Evolutionary conservation across 2,329 filamentous ascomycete species (phyloP).

Genomic region (Ceratocystis variospora): DNA sequence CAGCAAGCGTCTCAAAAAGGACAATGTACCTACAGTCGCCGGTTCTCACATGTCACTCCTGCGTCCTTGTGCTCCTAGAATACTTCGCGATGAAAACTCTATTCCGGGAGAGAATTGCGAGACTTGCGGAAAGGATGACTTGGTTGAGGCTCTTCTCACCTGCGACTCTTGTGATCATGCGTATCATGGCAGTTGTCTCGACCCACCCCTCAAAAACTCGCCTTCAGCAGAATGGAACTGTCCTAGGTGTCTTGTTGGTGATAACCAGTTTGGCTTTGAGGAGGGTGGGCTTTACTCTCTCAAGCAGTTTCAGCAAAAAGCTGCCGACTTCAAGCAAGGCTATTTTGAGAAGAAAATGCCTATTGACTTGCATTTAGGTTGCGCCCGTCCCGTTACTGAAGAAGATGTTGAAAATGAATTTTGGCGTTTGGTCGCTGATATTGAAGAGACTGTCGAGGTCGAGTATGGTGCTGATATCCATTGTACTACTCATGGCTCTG

Average conservation of each 20-base stretch:
- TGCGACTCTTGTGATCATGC: slow-evolving; percentile 89
- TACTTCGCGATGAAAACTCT: slow-evolving; percentile 40
- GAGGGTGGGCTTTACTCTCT: slow-evolving; percentile 92
- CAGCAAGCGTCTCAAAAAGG: slow-evolving; percentile 84
- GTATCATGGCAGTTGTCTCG: slow-evolving; percentile 76
- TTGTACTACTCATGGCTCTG: slow-evolving; percentile 92
- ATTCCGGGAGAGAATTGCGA: slow-evolving; percentile 59
- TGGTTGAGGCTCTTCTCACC: slow-evolving; percentile 53
- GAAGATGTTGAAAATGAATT: slow-evolving; percentile 95
- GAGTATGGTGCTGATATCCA: slow-evolving; percentile 98
- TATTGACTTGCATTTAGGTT: slow-evolving; percentile 71
- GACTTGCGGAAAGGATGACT: slow-evolving; percentile 67
- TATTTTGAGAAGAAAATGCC: slow-evolving; percentile 89
- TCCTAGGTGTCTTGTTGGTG: slow-evolving; percentile 83
- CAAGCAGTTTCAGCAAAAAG: slow-evolving; percentile 91
- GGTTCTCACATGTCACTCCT: slow-evolving; percentile 95
- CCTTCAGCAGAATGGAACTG: slow-evolving; percentile 93
- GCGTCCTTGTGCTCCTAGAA: slow-evolving; percentile 61
- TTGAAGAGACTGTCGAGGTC: slow-evolving; percentile 92
- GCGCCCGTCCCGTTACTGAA: slow-evolving; percentile 69
- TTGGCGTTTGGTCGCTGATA: slow-evolving; percentile 84
- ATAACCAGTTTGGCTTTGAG: slow-evolving; percentile 93
- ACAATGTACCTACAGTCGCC: slow-evolving; percentile 67
- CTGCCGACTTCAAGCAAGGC: slow-evolving; percentile 82
- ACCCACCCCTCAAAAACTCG: slow-evolving; percentile 64